phyloP scores from a whole-genome alignment of 140 eudicot species.

The Flaveria floridana region DNA sequence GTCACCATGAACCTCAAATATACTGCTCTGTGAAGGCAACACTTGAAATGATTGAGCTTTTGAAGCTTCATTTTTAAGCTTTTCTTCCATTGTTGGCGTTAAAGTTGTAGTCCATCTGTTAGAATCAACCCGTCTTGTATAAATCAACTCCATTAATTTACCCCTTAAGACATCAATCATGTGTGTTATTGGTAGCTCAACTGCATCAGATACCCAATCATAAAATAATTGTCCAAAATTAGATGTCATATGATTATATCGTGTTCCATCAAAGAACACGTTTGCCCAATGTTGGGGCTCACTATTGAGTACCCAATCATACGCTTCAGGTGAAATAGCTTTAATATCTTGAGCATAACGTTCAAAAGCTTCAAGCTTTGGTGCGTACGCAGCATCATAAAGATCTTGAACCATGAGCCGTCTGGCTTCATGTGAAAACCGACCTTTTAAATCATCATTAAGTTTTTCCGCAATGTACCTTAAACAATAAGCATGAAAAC shows the following conservation, averaged over 20 bases:
- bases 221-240: constrained; percentile 67
- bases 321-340: constrained; percentile 80
- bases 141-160: constrained; percentile 70
- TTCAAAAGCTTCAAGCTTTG: constrained; percentile 54
- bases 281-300: constrained; percentile 84
- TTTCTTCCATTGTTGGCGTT: constrained; percentile 70
- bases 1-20: constrained; percentile 69
- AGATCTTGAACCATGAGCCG: constrained; percentile 81
- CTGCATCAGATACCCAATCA: constrained; percentile 76
- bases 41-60: constrained; percentile 53
- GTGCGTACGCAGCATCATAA: constrained; percentile 67
- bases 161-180: constrained; percentile 70
- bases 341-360: constrained; percentile 59
- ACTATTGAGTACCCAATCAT: constrained; percentile 60
- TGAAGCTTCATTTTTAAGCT: constrained; percentile 47
- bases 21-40: constrained; percentile 47
- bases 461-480: constrained; percentile 71
- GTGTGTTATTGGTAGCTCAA: constrained; percentile 75
- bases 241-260: constrained; percentile 72
- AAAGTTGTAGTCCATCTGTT: constrained; percentile 60
- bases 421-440: constrained; percentile 77
- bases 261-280: constrained; percentile 61
- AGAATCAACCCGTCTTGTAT: constrained; percentile 61
- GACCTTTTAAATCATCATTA: constrained; percentile 65
- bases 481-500: constrained; percentile 67